phyloP scores from a whole-genome alignment of 768 basidiomycete species.

The Lactifluus rugatus region DNA sequence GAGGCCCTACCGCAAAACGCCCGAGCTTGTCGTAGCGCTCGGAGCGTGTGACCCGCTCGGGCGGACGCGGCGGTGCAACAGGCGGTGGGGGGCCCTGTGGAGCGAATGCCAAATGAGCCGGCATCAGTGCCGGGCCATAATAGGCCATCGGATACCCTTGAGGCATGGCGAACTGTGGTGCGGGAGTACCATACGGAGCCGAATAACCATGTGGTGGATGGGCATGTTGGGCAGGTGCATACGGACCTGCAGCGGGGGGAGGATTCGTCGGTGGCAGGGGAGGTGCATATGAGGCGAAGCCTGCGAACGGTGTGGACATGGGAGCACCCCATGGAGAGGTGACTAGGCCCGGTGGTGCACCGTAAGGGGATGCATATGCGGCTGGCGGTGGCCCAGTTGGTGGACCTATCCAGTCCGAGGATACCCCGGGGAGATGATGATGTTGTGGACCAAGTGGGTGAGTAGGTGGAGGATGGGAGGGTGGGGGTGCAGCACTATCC shows the following conservation, averaged over 20 bases:
- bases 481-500: neutral
- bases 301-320: slow-evolving; percentile 20
- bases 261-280: slow-evolving; percentile 25
- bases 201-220: slow-evolving; percentile 2
- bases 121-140: slow-evolving; percentile 6
- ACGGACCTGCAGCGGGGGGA: neutral
- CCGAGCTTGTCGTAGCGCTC: slow-evolving; percentile 27
- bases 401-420: slow-evolving; percentile 27
- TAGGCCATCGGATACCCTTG: slow-evolving; percentile 14
- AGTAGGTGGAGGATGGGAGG: neutral
- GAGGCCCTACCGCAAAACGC: slow-evolving; percentile 33
- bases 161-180: slow-evolving; percentile 9
- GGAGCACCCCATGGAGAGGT: slow-evolving; percentile 5
- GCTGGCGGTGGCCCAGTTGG: slow-evolving; percentile 13
- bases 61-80: slow-evolving; percentile 21
- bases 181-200: slow-evolving; percentile 11
- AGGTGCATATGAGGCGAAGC: slow-evolving; percentile 26
- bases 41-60: slow-evolving; percentile 24
- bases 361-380: slow-evolving; percentile 12
- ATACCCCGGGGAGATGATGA: slow-evolving; percentile 22
- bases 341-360: neutral
- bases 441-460: slow-evolving; percentile 11
- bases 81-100: slow-evolving; percentile 17
- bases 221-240: neutral
- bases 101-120: slow-evolving; percentile 6